Evolutionary conservation across 148 eudicot species (phyloP).

Genomic region (Pouteria glomerata): DNA sequence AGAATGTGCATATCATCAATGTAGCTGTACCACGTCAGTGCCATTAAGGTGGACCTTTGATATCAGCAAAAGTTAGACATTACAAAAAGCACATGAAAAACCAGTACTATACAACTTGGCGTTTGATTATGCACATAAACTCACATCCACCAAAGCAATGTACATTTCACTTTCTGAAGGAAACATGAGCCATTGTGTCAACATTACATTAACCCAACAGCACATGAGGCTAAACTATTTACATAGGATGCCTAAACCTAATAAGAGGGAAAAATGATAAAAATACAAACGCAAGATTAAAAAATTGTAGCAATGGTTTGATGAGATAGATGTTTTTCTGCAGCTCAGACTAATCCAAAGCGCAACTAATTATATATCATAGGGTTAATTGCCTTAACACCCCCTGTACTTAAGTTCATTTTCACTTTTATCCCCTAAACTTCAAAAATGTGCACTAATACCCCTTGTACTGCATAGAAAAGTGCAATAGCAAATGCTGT

Average conservation of each 20-base stretch:
- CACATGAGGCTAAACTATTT: not conserved
- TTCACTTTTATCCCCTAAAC: too few relatives aligned
- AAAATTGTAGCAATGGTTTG: not conserved
- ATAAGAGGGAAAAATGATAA: not conserved
- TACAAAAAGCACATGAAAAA: not conserved
- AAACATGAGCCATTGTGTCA: not conserved
- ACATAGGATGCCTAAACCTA: not conserved
- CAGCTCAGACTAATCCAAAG: too few relatives aligned
- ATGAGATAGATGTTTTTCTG: not conserved
- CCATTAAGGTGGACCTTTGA: not conserved
- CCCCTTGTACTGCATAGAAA: too few relatives aligned
- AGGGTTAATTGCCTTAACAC: too few relatives aligned
- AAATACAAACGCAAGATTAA: not conserved
- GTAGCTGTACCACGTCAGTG: not conserved
- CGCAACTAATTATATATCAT: too few relatives aligned
- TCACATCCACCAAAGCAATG: not conserved
- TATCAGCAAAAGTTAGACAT: not conserved
- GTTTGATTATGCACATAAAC: not conserved
- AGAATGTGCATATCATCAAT: not conserved
- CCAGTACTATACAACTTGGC: not conserved
- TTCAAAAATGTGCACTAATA: too few relatives aligned
- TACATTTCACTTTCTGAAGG: not conserved
- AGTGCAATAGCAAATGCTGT: too few relatives aligned
- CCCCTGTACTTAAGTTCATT: too few relatives aligned
- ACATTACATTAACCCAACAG: not conserved